phyloP scores from a whole-genome alignment of 2,329 filamentous ascomycete species.

The Aspergillus costaricaensis region DNA sequence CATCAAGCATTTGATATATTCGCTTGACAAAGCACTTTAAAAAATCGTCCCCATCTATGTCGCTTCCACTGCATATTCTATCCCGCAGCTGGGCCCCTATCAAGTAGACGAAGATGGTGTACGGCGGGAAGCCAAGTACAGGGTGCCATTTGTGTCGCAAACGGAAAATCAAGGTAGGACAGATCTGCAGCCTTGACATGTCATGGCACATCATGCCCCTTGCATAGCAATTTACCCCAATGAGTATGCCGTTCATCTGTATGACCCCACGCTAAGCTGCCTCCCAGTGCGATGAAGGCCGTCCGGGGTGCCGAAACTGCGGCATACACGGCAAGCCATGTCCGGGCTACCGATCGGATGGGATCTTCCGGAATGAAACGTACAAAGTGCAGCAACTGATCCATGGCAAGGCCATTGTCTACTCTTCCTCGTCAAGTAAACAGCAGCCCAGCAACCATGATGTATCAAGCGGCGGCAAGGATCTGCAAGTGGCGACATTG shows the following conservation, averaged over 20 bases:
- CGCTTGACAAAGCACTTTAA: neutral
- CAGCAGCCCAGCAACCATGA: neutral
- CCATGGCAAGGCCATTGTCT: conserved; percentile 22
- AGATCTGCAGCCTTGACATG: conserved; percentile 1
- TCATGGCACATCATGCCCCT: neutral
- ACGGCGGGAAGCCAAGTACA: conserved; percentile 43
- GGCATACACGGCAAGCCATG: conserved; percentile 38
- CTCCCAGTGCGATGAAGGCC: conserved; percentile 40
- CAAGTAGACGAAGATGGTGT: conserved; percentile 37
- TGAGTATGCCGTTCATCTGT: neutral
- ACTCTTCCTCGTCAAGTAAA: neutral
- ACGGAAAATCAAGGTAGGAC: conserved; percentile 43
- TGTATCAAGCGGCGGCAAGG: neutral
- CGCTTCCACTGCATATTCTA: neutral
- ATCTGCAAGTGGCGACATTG: conserved; percentile 13
- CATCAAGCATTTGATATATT: neutral
- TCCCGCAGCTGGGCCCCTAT: neutral
- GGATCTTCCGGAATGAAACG: conserved; percentile 40
- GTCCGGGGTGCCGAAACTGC: conserved; percentile 41
- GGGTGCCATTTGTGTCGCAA: conserved; percentile 44
- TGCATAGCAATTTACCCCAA: neutral
- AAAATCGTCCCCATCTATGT: neutral
- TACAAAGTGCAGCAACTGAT: conserved; percentile 31
- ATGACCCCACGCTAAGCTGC: conserved; percentile 13
- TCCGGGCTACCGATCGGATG: conserved; percentile 40